These are phyloP conservation scores for Mycena galopus DNA, from an alignment of 768 basidiomycete genomes.

Conservation along the genomic window DNA sequence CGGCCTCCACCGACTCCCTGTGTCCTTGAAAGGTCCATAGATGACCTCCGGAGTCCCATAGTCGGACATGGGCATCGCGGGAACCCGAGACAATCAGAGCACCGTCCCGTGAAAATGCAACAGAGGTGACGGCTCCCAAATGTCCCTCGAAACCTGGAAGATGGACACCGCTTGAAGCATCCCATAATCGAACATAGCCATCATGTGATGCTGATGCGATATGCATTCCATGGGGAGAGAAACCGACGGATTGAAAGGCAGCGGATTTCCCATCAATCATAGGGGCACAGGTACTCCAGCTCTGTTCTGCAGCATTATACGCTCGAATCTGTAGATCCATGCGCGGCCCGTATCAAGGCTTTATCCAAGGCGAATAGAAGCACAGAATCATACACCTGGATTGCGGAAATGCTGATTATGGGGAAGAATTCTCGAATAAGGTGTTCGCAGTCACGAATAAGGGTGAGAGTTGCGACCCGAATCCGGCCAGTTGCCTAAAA, in stretches of 20 bases:
- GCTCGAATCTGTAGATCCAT: background rate
- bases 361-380: background rate
- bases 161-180: background rate
- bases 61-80: background rate
- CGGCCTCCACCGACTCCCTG: background rate
- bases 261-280: background rate
- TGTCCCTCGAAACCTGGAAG: background rate
- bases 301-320: background rate
- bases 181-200: background rate
- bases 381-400: conserved; percentile 29
- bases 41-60: background rate
- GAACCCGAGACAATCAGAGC: background rate
- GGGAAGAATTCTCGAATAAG: conserved; percentile 25
- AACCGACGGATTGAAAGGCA: background rate
- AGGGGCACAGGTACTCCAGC: background rate
- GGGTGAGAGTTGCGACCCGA: background rate
- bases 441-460: conserved; percentile 27
- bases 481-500: background rate
- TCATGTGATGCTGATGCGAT: background rate
- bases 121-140: background rate
- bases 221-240: background rate
- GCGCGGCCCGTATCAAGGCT: background rate
- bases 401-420: conserved; percentile 29
- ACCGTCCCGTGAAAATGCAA: conserved; percentile 4
- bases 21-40: background rate